These are phyloP conservation scores for Annulohypoxylon stygium DNA, from an alignment of 495 filamentous ascomycete genomes.

Conservation along the genomic window DNA sequence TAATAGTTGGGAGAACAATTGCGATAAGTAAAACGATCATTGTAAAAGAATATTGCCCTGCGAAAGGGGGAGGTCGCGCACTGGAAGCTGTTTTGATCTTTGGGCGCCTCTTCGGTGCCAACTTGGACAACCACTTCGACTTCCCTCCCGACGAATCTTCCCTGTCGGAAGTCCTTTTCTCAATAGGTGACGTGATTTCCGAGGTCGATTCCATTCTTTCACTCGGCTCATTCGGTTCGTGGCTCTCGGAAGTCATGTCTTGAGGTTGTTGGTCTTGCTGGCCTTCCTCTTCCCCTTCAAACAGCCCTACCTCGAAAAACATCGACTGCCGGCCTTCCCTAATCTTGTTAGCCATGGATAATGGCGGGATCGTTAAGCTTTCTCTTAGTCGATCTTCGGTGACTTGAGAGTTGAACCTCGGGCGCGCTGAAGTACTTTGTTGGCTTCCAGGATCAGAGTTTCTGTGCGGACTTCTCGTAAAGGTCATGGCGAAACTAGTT, in stretches of 20 bases:
- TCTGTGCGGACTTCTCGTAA: conserved; percentile 35
- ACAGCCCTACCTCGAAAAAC: conserved; percentile 62
- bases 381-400: conserved; percentile 63
- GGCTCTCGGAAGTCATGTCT: conserved; percentile 13
- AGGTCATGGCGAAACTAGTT: conserved; percentile 43
- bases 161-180: conserved; percentile 25
- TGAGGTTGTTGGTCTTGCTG: conserved; percentile 13
- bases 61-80: conserved; percentile 55
- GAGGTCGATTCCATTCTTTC: conserved; percentile 47
- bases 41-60: conserved; percentile 58
- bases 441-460: conserved; percentile 31
- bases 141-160: conserved; percentile 30
- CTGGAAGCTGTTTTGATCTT: conserved; percentile 57
- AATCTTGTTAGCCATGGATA: conserved; percentile 54
- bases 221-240: conserved; percentile 44
- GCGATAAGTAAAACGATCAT: conserved; percentile 67
- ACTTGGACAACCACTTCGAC: conserved; percentile 55
- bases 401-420: conserved; percentile 60
- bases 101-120: conserved; percentile 55
- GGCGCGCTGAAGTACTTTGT: conserved; percentile 46
- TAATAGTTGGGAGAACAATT: conserved; percentile 63
- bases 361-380: conserved; percentile 51
- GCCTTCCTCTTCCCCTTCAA: conserved; percentile 48
- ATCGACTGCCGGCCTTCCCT: conserved; percentile 57
- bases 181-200: conserved; percentile 33